phyloP scores from a whole-genome alignment of 768 basidiomycete species.

The Trametes cinnabarina region DNA sequence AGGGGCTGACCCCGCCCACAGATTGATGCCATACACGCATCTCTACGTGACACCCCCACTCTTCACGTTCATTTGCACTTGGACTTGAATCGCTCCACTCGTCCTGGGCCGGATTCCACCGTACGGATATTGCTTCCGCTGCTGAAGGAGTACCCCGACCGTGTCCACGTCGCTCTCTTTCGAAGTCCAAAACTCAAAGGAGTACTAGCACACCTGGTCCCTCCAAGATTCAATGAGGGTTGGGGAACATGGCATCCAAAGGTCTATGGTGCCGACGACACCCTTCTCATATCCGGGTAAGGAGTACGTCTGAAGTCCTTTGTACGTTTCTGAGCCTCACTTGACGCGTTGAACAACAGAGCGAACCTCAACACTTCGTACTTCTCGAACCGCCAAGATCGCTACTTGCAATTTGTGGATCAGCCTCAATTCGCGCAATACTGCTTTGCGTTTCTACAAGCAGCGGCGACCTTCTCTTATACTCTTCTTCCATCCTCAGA shows the following conservation, averaged over 20 bases:
- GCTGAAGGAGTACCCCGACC: slow-evolving; percentile 63
- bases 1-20: slow-evolving; percentile 31
- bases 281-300: slow-evolving; percentile 91
- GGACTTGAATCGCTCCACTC: slow-evolving; percentile 78
- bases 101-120: slow-evolving; percentile 69
- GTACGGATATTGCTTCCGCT: slow-evolving; percentile 70
- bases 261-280: slow-evolving; percentile 89
- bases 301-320: slow-evolving; percentile 31
- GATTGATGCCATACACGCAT: slow-evolving; percentile 64
- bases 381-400: slow-evolving; percentile 93
- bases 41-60: slow-evolving; percentile 55
- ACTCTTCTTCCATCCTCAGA: slow-evolving; percentile 37
- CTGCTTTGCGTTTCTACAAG: slow-evolving; percentile 73
- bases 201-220: slow-evolving; percentile 71
- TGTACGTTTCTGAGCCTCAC: neutral
- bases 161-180: slow-evolving; percentile 79
- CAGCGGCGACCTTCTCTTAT: slow-evolving; percentile 74
- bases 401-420: slow-evolving; percentile 73
- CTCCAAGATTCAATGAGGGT: slow-evolving; percentile 94
- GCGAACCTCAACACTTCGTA: slow-evolving; percentile 93
- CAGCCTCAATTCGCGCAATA: slow-evolving; percentile 74
- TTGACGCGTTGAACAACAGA: slow-evolving; percentile 39
- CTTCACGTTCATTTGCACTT: slow-evolving; percentile 72
- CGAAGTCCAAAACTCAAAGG: slow-evolving; percentile 84
- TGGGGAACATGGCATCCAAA: slow-evolving; percentile 97